Conservation (phyloP, 805 yeast species). For the Danielozyma ontarioensis region DNA sequence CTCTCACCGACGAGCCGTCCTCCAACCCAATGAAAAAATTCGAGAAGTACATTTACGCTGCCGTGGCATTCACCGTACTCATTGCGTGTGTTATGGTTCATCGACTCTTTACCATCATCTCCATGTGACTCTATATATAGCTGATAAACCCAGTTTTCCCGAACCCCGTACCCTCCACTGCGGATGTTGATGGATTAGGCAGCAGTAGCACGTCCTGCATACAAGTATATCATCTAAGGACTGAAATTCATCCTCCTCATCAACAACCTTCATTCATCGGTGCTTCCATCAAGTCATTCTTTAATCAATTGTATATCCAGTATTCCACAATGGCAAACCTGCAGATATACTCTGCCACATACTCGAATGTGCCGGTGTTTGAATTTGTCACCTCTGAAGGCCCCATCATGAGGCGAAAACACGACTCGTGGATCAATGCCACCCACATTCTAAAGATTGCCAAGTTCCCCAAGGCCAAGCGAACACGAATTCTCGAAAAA, state of each 20-base stretch:
- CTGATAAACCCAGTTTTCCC: no score
- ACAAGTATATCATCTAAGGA: no score
- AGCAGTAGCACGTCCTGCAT: no score
- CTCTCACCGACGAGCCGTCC: constrained; percentile 30
- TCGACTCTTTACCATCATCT: constrained; percentile 20
- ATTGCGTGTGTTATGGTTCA: constrained; percentile 21
- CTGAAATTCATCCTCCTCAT: no score
- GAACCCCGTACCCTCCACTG: no score
- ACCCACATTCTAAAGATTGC: constrained; percentile 68
- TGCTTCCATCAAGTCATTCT: no score
- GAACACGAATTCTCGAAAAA: constrained; percentile 59
- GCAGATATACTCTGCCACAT: constrained; percentile 62
- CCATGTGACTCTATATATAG: no score
- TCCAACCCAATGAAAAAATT: constrained; percentile 15
- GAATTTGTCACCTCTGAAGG: constrained; percentile 67
- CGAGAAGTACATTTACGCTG: constrained; percentile 19
- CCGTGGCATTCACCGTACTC: constrained; percentile 17
- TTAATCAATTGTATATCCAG: no score
- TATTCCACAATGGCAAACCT: background rate
- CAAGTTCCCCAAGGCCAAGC: constrained; percentile 58
- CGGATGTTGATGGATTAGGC: no score
- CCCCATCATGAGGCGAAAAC: constrained; percentile 62
- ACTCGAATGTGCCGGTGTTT: constrained; percentile 66
- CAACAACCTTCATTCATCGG: no score
- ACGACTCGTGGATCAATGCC: constrained; percentile 65